These are phyloP conservation scores for Filosporella fistucella DNA, from an alignment of 495 filamentous ascomycete species.

Conservation along the genomic window DNA sequence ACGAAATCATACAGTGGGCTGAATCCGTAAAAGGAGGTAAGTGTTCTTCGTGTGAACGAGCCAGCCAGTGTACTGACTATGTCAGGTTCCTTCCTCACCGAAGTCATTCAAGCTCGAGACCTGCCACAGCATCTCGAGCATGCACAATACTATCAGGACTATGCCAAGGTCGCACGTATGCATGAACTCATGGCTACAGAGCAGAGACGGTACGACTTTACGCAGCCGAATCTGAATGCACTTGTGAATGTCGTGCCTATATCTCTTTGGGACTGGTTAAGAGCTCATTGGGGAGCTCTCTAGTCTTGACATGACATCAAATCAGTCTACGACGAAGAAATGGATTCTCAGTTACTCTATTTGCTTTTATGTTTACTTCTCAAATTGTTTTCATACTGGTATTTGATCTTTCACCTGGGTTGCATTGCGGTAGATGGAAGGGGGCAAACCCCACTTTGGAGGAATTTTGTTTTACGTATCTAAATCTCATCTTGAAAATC, in stretches of 20 bases:
- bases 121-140: constrained; percentile 18
- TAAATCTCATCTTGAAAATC: too few relatives aligned
- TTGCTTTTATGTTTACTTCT: too few relatives aligned
- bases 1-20: constrained; percentile 36
- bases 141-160: constrained; percentile 19
- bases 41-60: neutral
- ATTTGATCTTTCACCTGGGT: too few relatives aligned
- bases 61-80: constrained; percentile 3
- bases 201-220: constrained; percentile 42
- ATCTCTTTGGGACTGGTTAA: constrained; percentile 39
- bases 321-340: too few relatives aligned
- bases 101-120: constrained; percentile 18
- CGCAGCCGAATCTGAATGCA: constrained; percentile 35
- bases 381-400: too few relatives aligned
- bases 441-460: too few relatives aligned
- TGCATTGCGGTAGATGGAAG: too few relatives aligned
- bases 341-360: too few relatives aligned
- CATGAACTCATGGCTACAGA: constrained; percentile 42
- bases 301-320: neutral
- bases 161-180: constrained; percentile 17
- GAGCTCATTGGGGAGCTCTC: constrained; percentile 24
- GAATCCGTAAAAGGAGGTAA: constrained; percentile 19
- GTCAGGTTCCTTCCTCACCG: constrained; percentile 3
- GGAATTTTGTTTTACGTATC: too few relatives aligned
- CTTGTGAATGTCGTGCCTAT: constrained; percentile 33